Conservation (phyloP, 208 protist genomes). For the Wallacemonas sp. region DNA sequence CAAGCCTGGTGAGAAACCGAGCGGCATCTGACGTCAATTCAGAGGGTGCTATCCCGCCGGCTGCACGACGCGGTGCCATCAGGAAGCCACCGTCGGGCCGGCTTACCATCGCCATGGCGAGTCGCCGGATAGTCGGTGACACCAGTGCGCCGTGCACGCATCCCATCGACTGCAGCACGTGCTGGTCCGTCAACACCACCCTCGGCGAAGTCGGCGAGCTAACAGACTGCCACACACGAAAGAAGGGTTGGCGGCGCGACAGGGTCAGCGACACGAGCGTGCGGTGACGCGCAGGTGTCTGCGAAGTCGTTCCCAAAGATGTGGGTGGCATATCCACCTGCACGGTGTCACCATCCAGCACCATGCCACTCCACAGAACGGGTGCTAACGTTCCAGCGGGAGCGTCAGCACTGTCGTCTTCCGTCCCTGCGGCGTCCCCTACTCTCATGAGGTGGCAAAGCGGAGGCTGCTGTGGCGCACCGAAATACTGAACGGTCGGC, state of each 20-base stretch:
- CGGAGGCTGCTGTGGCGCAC: constrained; percentile 3
- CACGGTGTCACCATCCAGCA: not conserved
- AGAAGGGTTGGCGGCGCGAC: not conserved
- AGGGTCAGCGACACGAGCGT: not conserved
- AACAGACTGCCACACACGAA: not conserved
- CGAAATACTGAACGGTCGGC: constrained; percentile 21
- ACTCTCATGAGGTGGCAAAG: not conserved
- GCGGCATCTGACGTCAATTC: not conserved
- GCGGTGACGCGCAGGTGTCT: not conserved
- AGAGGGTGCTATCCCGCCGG: too few species aligned
- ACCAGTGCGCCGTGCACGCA: not conserved
- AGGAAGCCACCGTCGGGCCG: not conserved
- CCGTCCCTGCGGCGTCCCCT: not conserved
- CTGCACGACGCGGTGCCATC: too few species aligned
- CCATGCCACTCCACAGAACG: not conserved
- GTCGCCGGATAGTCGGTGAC: not conserved
- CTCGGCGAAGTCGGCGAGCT: not conserved
- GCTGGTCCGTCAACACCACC: constrained; percentile 4
- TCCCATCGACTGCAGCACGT: not conserved
- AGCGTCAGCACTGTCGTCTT: not conserved
- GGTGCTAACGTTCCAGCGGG: too few species aligned
- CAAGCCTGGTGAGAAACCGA: not conserved
- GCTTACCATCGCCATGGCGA: not conserved
- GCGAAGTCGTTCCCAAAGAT: not conserved
- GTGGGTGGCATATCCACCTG: not conserved